Base-by-base conservation (phyloP, 257 asterid species). In the Fraxinus anomala region DNA sequence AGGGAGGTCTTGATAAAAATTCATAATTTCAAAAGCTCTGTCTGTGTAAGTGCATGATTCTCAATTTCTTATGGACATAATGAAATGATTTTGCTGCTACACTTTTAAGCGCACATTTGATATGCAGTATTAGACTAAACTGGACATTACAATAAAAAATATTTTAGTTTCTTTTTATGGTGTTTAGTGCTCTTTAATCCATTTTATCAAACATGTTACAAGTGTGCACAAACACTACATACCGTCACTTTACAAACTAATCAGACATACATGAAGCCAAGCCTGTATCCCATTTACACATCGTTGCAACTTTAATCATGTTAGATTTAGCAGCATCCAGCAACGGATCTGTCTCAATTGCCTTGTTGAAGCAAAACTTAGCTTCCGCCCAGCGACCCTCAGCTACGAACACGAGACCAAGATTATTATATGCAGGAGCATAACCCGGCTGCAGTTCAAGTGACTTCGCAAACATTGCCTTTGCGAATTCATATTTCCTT, bases 281-380 rank as follows among this genome's bases (percentile, higher is more conserved):
- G 83, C 76, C 67, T 61, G 77, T 79, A 67, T 80, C 85, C 75
- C 59, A 82, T 81, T 85, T 91, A 74, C 83, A 78, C 87, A 89
- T 78, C 75, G 75, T 67, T 61, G 85, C 81, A 77, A 88, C 93
- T 86, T 95, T 95, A 68, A 89, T 77, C 54, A 87, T 74, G 86
- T 95, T 95, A 44, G 99, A 95, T 79, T 90, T 93, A 17, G 99
- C 97, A 71, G 97, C 94, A 88, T 95, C 99, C 83, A 95, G 37
- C 76, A 95, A 79, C 2, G 96, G 98, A 84, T 95, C 99, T 17
- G 88, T 85, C 80, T 86, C 90, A 68, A 83, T 81, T 23, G 99
- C 97, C 89, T 91, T 93, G 83, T 86, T 85, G 83, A 96, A 96
- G 89, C 96, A 93, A 83, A 86, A 91, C 80, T 85, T 84, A 37